Evolutionary conservation across 2,329 filamentous ascomycete genomes (phyloP).

Genomic region (Coccinonectria pachysandricola): DNA sequence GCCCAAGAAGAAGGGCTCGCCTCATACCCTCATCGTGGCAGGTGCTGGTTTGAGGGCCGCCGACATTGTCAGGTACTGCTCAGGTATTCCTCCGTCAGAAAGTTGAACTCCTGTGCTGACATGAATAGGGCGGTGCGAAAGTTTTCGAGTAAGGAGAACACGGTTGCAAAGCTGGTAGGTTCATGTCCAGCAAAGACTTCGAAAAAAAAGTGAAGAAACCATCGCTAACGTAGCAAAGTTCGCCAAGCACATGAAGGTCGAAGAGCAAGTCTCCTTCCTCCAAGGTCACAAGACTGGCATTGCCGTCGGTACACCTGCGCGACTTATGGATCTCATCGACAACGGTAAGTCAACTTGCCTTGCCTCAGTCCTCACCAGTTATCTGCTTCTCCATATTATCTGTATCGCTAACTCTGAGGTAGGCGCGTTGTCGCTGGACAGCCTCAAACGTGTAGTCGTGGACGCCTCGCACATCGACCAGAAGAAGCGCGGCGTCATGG

Average conservation of each 20-base stretch:
- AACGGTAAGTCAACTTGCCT: constrained; percentile 45
- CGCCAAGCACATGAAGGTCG: constrained; percentile 94
- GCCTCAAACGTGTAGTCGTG: constrained; percentile 70
- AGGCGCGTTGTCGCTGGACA: constrained; percentile 59
- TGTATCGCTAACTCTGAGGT: constrained; percentile 2
- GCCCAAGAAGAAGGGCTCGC: constrained; percentile 58
- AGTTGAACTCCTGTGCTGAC: no score
- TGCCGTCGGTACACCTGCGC: constrained; percentile 79
- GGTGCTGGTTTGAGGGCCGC: constrained; percentile 77
- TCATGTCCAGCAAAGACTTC: no score
- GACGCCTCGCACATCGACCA: constrained; percentile 90
- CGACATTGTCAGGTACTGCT: constrained; percentile 67
- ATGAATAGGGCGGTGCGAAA: constrained; percentile 60
- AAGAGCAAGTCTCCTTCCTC: constrained; percentile 72
- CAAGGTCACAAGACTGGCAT: constrained; percentile 64
- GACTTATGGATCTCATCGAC: constrained; percentile 73
- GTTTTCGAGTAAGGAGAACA: constrained; percentile 68
- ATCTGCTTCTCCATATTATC: neutral
- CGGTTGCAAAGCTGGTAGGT: constrained; percentile 68
- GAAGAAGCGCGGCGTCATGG: constrained; percentile 87
- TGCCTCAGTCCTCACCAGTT: neutral
- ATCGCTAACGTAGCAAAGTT: constrained; percentile 39
- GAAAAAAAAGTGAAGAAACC: no score
- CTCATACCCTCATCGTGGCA: constrained; percentile 84
- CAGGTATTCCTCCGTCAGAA: no score